A percentile compares a stretch with the other conserved stretches of the same genome.
These are phyloP conservation scores for Leccinum variicolor DNA, from an alignment of 768 basidiomycete species.

Conservation along the genomic window DNA sequence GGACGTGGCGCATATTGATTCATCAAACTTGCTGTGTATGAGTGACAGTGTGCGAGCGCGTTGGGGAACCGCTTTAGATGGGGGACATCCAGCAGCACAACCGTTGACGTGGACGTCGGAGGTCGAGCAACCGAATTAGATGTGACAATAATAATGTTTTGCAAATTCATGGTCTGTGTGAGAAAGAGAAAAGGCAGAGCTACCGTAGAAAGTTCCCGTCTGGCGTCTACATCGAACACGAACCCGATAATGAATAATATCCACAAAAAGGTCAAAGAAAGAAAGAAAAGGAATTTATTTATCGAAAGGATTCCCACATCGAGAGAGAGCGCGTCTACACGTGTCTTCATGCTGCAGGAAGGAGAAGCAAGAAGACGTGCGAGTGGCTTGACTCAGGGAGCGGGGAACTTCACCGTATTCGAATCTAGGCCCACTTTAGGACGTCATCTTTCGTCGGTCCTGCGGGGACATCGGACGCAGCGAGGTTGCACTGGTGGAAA, in stretches of 20 bases:
- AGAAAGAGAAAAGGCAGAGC: constrained; percentile 3
- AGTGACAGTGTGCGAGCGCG: background rate
- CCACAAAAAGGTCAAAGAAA: background rate
- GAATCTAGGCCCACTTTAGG: constrained; percentile 37
- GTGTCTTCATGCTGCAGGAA: background rate
- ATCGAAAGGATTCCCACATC: background rate
- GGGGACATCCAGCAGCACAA: background rate
- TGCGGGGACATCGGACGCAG: constrained; percentile 45
- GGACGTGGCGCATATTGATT: background rate
- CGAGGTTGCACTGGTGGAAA: constrained; percentile 59
- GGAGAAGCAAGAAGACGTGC: background rate
- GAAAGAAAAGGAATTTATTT: background rate
- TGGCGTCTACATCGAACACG: background rate
- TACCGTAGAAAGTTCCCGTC: too few relatives aligned
- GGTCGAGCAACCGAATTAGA: background rate
- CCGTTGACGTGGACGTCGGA: background rate
- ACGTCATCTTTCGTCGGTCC: constrained; percentile 49
- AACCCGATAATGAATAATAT: constrained; percentile 1
- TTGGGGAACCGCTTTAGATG: constrained; percentile 9
- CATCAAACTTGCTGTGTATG: background rate
- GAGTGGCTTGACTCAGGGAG: background rate
- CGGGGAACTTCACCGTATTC: background rate
- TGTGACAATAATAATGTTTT: background rate
- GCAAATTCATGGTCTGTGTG: constrained; percentile 14
- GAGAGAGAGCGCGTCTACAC: background rate